These are phyloP conservation scores for Aspergillus pseudoterreus DNA, from an alignment of 2,329 filamentous ascomycete genomes.

Conservation along the genomic window DNA sequence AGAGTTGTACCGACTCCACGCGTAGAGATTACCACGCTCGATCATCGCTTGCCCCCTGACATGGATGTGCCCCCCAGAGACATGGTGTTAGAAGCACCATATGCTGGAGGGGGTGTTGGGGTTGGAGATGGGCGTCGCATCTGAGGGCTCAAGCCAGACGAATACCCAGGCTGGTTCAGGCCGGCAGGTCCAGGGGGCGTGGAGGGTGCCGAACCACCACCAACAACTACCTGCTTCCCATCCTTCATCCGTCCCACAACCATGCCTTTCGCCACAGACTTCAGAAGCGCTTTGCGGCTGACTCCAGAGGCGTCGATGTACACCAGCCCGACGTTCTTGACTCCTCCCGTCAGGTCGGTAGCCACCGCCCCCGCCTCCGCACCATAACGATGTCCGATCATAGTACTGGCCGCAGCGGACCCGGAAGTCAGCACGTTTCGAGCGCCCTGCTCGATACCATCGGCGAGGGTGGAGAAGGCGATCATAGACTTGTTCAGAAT, in stretches of 20 bases:
- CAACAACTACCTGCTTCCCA: conserved; percentile 47
- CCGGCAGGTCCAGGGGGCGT: conserved; percentile 34
- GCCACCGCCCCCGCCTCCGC: conserved; percentile 77
- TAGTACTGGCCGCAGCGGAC: conserved; percentile 73
- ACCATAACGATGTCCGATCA: conserved; percentile 88
- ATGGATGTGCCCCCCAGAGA: conserved; percentile 31
- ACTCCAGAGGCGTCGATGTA: conserved; percentile 97
- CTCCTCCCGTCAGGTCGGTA: conserved; percentile 71
- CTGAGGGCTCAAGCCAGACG: conserved; percentile 18
- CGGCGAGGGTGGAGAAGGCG: conserved; percentile 89
- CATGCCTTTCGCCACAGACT: conserved; percentile 96
- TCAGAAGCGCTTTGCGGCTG: conserved; percentile 81
- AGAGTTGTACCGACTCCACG: neutral
- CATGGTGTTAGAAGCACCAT: conserved; percentile 33
- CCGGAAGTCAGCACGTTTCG: conserved; percentile 71
- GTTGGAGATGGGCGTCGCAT: conserved; percentile 29
- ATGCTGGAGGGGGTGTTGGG: conserved; percentile 40
- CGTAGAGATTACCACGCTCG: neutral
- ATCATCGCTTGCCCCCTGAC: conserved; percentile 28
- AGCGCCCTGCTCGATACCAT: conserved; percentile 86
- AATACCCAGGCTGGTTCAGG: conserved; percentile 21
- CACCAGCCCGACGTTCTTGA: conserved; percentile 94
- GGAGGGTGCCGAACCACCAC: conserved; percentile 26
- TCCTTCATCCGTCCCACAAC: conserved; percentile 48
- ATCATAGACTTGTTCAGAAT: conserved; percentile 94